Evolutionary conservation across 1,284 basidiomycete species (phyloP).

Genomic region (Melampsora larici-populina): DNA sequence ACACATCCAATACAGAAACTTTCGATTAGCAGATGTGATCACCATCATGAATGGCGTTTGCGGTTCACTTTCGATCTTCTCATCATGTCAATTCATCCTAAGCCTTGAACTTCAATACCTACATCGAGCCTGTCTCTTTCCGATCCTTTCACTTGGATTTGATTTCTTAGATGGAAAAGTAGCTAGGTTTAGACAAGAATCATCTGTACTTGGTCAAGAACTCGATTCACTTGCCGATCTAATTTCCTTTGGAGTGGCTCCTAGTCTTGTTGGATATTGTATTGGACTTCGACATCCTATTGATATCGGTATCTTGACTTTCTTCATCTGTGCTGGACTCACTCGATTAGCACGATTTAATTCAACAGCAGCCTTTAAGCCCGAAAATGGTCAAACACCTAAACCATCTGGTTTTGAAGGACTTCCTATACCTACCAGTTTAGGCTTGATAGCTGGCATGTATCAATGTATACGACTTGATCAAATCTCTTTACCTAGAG

Average conservation of each 20-base stretch:
- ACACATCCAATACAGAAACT: slow-evolving; percentile 74
- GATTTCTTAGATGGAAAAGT: slow-evolving; percentile 98
- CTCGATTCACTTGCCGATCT: slow-evolving; percentile 94
- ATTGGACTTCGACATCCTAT: slow-evolving; percentile 84
- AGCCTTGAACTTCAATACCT: slow-evolving; percentile 76
- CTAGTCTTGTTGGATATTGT: slow-evolving; percentile 83
- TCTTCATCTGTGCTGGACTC: slow-evolving; percentile 92
- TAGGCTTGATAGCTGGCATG: slow-evolving; percentile 75
- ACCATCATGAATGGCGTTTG: slow-evolving; percentile 99
- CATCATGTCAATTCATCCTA: slow-evolving; percentile 79
- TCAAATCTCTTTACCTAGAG: slow-evolving; percentile 70
- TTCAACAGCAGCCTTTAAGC: slow-evolving; percentile 90
- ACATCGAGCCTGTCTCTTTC: slow-evolving; percentile 80
- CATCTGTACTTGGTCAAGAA: slow-evolving; percentile 96
- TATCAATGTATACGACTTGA: slow-evolving; percentile 78
- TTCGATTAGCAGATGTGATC: slow-evolving; percentile 93
- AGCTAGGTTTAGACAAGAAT: slow-evolving; percentile 91
- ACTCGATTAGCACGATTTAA: slow-evolving; percentile 97
- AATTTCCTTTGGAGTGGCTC: slow-evolving; percentile 95
- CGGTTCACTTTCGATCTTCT: slow-evolving; percentile 91
- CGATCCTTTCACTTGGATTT: slow-evolving; percentile 93
- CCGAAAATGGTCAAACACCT: slow-evolving; percentile 71
- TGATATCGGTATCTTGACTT: slow-evolving; percentile 79
- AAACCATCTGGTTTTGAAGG: slow-evolving; percentile 71
- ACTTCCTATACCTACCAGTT: slow-evolving; percentile 87